These are phyloP conservation scores for Cucurbita maxima DNA, from an alignment of 306 rosid species.

Conservation along the genomic window DNA sequence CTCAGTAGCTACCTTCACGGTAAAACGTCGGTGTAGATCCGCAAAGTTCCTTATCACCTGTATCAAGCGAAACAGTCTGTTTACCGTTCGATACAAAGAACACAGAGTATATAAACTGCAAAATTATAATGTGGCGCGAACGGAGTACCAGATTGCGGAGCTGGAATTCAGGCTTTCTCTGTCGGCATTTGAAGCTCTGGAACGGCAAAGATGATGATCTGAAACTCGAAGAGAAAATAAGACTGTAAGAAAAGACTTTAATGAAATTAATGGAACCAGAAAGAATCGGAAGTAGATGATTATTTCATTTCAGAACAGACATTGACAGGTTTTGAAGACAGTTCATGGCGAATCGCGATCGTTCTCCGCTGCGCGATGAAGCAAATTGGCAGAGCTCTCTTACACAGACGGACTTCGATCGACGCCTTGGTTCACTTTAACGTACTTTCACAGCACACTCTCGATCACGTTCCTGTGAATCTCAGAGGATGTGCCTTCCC, in stretches of 20 bases:
- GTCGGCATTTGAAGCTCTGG: constrained; percentile 22
- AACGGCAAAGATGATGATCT: constrained; percentile 42
- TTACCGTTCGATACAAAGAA: background rate
- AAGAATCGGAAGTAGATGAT: background rate
- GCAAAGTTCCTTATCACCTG: constrained; percentile 29
- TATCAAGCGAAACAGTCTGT: background rate
- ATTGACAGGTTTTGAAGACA: constrained; percentile 51
- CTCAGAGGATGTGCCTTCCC: background rate
- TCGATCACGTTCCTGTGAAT: constrained; percentile 1
- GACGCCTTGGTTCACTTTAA: background rate
- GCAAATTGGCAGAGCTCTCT: background rate
- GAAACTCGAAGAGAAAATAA: constrained; percentile 11
- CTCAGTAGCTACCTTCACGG: constrained; percentile 38
- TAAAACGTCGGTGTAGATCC: constrained; percentile 30
- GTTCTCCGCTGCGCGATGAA: background rate
- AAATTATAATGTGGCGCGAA: background rate
- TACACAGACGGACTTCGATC: background rate
- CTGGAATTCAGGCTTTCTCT: constrained; percentile 14
- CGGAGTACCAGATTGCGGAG: constrained; percentile 24
- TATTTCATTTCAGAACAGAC: constrained; percentile 12
- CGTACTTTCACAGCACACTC: background rate
- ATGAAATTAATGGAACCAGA: too few species aligned
- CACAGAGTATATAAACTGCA: background rate
- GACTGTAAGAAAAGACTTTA: background rate
- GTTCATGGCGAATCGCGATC: constrained; percentile 26